Conservation (phyloP, 176 grass and related monocot species). For the Triticum urartu region DNA sequence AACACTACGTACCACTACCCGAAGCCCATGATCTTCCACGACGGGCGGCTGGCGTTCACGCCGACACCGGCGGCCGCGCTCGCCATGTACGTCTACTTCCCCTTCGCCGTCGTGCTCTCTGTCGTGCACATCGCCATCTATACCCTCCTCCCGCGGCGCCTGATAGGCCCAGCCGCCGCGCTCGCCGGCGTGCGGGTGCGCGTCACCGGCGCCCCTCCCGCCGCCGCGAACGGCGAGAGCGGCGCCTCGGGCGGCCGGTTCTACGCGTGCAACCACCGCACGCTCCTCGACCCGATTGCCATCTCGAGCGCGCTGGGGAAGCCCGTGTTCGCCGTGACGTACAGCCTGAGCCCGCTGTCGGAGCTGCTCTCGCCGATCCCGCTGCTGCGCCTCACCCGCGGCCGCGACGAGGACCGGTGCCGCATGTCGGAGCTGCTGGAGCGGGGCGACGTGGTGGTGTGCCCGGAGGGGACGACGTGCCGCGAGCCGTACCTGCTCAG, state of each 20-base stretch:
- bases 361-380: slow-evolving; percentile 62
- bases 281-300: slow-evolving; percentile 65
- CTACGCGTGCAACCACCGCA: slow-evolving; percentile 77
- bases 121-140: slow-evolving; percentile 39
- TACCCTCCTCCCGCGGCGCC: slow-evolving; percentile 45
- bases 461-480: slow-evolving; percentile 74
- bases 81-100: slow-evolving; percentile 67
- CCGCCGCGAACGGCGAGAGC: background rate
- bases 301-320: slow-evolving; percentile 43
- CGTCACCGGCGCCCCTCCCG: background rate
- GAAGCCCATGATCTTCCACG: slow-evolving; percentile 65
- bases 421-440: slow-evolving; percentile 43
- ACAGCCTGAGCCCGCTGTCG: slow-evolving; percentile 54
- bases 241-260: slow-evolving; percentile 5
- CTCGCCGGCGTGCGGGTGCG: slow-evolving; percentile 42
- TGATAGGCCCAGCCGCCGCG: slow-evolving; percentile 22
- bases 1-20: background rate
- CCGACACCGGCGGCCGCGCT: slow-evolving; percentile 49
- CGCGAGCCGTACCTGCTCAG: slow-evolving; percentile 69
- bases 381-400: slow-evolving; percentile 46
- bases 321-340: slow-evolving; percentile 38
- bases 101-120: slow-evolving; percentile 41
- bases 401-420: slow-evolving; percentile 43
- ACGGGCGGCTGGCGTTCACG: slow-evolving; percentile 60
- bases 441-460: slow-evolving; percentile 45